These are phyloP conservation scores for Diplotaxis tenuifolia DNA, from an alignment of 345 rosid genomes.

Conservation along the genomic window DNA sequence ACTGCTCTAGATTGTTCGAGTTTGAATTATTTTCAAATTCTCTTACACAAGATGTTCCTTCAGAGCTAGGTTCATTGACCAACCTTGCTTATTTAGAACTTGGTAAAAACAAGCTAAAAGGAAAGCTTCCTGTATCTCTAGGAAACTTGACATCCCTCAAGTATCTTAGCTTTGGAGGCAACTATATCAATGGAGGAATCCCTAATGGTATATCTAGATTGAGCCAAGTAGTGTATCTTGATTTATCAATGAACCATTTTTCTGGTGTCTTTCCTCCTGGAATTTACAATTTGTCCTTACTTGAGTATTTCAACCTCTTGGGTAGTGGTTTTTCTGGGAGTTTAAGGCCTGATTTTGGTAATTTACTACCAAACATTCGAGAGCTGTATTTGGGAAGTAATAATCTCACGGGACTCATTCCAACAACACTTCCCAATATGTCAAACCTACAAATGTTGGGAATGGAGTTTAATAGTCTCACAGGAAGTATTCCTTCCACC, in stretches of 20 bases:
- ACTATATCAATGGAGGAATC: background rate
- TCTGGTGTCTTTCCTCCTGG: constrained; percentile 24
- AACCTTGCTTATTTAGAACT: background rate
- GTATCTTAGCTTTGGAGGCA: background rate
- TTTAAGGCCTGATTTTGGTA: constrained; percentile 27
- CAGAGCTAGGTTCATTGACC: constrained; percentile 6
- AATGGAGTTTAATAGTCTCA: background rate
- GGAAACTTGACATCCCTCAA: background rate
- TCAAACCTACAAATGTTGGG: constrained; percentile 15
- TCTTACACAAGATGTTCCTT: constrained; percentile 22
- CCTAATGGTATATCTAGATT: background rate
- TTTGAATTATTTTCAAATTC: background rate
- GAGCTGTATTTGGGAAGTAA: constrained; percentile 13
- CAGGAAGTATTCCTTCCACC: background rate
- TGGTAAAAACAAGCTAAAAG: constrained; percentile 20
- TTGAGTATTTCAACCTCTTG: rapidly evolving
- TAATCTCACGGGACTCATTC: constrained; percentile 32
- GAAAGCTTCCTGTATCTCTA: constrained; percentile 26
- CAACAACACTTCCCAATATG: constrained; percentile 34
- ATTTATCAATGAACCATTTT: background rate
- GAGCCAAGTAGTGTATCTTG: background rate
- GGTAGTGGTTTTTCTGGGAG: constrained; percentile 12
- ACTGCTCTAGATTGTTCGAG: background rate
- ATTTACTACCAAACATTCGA: background rate
- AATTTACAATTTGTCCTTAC: constrained; percentile 36